phyloP scores from a whole-genome alignment of 2,329 filamentous ascomycete genomes.

The Diaporthe aspalathi region DNA sequence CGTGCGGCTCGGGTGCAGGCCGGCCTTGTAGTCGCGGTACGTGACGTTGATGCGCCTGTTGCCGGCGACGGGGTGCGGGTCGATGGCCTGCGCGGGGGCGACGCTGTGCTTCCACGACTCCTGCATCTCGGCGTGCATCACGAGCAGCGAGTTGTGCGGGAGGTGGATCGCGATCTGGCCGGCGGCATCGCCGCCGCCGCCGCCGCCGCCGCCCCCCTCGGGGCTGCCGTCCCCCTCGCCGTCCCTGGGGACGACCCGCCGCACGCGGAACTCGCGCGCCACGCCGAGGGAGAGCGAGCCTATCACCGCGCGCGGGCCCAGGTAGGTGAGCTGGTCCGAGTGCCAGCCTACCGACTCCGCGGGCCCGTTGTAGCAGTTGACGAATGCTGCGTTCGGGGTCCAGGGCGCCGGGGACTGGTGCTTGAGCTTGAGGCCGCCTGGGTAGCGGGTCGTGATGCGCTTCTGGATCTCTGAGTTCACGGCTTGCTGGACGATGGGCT shows the following conservation, averaged over 20 bases:
- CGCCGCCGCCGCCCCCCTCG: slow-evolving; percentile 49
- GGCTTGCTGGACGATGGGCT: slow-evolving; percentile 74
- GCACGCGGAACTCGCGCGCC: slow-evolving; percentile 90
- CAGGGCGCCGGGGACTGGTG: slow-evolving; percentile 80
- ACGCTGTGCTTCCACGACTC: slow-evolving; percentile 96
- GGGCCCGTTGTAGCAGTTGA: slow-evolving; percentile 91
- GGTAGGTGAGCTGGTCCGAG: slow-evolving; percentile 90
- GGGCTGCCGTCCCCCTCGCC: slow-evolving; percentile 54
- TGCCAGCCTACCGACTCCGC: slow-evolving; percentile 91
- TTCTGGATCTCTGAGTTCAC: slow-evolving; percentile 83
- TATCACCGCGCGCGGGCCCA: slow-evolving; percentile 89
- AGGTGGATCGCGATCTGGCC: slow-evolving; percentile 94
- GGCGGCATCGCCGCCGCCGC: slow-evolving; percentile 64
- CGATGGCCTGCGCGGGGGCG: slow-evolving; percentile 77
- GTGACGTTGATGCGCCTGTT: slow-evolving; percentile 92
- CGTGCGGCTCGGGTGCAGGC: slow-evolving; percentile 80
- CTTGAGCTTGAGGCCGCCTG: slow-evolving; percentile 76
- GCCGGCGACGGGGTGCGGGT: slow-evolving; percentile 84
- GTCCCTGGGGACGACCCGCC: slow-evolving; percentile 75
- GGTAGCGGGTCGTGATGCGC: slow-evolving; percentile 77
- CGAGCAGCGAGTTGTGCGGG: slow-evolving; percentile 90
- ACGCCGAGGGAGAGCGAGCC: slow-evolving; percentile 92
- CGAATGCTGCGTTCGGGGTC: slow-evolving; percentile 90
- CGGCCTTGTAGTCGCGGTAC: slow-evolving; percentile 85
- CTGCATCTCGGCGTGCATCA: slow-evolving; percentile 99